Base-by-base conservation (phyloP, 148 eudicot species). In the Vaccinium myrtillus region DNA sequence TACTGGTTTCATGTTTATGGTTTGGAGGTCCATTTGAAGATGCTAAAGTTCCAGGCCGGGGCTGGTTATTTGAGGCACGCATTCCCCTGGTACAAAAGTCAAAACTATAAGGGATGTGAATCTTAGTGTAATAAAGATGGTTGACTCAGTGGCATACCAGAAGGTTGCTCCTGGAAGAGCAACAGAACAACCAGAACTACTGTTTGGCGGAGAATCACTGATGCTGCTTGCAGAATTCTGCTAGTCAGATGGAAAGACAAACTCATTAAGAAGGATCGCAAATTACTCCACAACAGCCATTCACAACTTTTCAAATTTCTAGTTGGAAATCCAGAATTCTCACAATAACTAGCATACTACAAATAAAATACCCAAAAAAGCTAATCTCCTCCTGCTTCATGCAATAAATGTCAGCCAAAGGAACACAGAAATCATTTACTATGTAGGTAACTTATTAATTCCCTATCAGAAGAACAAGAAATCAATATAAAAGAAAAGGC, bases 81-180 rank as follows among this genome's bases (percentile, higher is more conserved):
- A 90, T 84, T 75, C 94, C 98, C 98, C 98, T 89, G 53, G 81
- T 58, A 77, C 87, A 91, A 48, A 30, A 36, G 19, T 16, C 61
- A 49, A 49, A 67, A 69, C 16, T 16, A 67, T 65, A 50, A 81
- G 84, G 84, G 25, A 85, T 11, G 18, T 32, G 15, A 59, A 74
- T 54, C 50, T 36, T 75, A 53, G 69, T 82, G 0, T 32, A 58
- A 58, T 4, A 74, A 82, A 30, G 77, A 54, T 51, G 65, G 59
- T 9, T 1, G 15, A 58, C 1, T 25, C 70, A 51, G 75, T 36
- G 48, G 55, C 54, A 63, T 92, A 97, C 99, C 99, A 97, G 81
- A 95, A 95, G 32, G 98, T 98, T 80, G 96, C 95, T 12, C 96
- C 90, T 8, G 98, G 98, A 84, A 95, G 96, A 84, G 88, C 94